Evolutionary conservation across 2,329 filamentous ascomycete genomes (phyloP).

Genomic region (Aspergillus clavatus): DNA sequence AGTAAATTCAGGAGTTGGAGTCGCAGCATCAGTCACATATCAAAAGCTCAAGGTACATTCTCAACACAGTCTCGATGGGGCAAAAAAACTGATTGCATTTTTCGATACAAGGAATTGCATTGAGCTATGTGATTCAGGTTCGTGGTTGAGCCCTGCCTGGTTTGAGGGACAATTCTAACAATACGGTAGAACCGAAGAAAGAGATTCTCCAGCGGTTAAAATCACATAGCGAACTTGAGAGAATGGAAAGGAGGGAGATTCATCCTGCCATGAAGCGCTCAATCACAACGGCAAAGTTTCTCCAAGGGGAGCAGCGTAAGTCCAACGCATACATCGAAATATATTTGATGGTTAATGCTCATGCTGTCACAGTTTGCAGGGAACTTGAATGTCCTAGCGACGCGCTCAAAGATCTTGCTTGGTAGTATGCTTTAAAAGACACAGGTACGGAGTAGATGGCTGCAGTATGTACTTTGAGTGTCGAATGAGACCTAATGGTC

Average conservation of each 20-base stretch:
- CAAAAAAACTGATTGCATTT: background rate
- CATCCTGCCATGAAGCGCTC: conserved; percentile 24
- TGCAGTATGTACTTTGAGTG: too few relatives aligned
- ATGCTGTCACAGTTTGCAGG: conserved; percentile 16
- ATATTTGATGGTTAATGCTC: background rate
- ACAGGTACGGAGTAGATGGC: too few relatives aligned
- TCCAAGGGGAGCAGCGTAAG: conserved; percentile 27
- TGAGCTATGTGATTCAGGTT: background rate
- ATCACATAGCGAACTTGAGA: conserved; percentile 23
- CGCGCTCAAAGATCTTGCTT: conserved; percentile 9
- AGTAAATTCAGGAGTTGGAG: conserved; percentile 10
- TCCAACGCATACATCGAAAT: background rate
- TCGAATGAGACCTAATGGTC: too few relatives aligned
- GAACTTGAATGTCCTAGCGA: conserved; percentile 14
- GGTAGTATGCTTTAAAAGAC: too few relatives aligned
- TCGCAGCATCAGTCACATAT: conserved; percentile 8
- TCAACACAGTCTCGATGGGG: background rate
- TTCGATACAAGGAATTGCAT: too few relatives aligned
- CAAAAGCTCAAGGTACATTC: conserved; percentile 4
- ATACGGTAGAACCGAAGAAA: conserved; percentile 4
- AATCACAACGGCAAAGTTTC: conserved; percentile 20
- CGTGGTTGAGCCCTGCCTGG: background rate
- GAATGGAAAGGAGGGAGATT: conserved; percentile 14
- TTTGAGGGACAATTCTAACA: too few relatives aligned
- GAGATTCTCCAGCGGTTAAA: conserved; percentile 18